Evolutionary conservation across 2,329 filamentous ascomycete genomes (phyloP).

Genomic region (Pyricularia pennisetigena): DNA sequence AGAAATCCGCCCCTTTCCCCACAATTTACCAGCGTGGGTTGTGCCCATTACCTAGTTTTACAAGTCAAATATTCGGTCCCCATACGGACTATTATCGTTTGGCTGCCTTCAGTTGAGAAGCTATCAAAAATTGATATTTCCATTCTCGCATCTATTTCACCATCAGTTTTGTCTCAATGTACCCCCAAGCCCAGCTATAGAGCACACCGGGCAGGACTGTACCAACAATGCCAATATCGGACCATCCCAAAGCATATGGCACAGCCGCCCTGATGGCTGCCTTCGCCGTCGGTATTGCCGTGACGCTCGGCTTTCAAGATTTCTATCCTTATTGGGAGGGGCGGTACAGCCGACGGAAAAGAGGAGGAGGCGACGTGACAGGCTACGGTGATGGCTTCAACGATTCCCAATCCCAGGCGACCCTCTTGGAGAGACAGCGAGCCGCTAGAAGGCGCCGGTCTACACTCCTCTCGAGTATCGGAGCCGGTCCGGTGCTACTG

Average conservation of each 20-base stretch:
- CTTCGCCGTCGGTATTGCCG: conserved; percentile 66
- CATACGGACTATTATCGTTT: not conserved
- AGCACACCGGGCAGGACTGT: not conserved
- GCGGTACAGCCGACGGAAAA: conserved; percentile 51
- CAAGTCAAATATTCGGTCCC: not conserved
- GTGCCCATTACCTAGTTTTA: not conserved
- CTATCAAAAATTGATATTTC: not conserved
- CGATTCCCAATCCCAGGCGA: not conserved
- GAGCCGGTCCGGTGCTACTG: conserved; percentile 41
- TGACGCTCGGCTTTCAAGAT: conserved; percentile 72
- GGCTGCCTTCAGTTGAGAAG: not conserved
- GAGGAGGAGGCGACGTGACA: conserved; percentile 22
- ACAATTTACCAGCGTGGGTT: not conserved
- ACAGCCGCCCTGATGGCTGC: conserved; percentile 58
- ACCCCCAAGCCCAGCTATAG: not conserved
- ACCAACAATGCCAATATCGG: conserved; percentile 44
- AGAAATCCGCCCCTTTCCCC: not conserved
- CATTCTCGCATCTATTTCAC: not conserved
- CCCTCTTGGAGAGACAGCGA: not conserved
- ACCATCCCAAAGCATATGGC: conserved; percentile 53
- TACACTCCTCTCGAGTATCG: conserved; percentile 28
- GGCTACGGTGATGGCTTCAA: conserved; percentile 5
- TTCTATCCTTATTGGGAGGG: conserved; percentile 65
- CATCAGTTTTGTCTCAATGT: not conserved
- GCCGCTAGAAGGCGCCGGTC: conserved; percentile 1